Evolutionary conservation across 495 filamentous ascomycete genomes (phyloP).

Genomic region (Penicillium coffeae): DNA sequence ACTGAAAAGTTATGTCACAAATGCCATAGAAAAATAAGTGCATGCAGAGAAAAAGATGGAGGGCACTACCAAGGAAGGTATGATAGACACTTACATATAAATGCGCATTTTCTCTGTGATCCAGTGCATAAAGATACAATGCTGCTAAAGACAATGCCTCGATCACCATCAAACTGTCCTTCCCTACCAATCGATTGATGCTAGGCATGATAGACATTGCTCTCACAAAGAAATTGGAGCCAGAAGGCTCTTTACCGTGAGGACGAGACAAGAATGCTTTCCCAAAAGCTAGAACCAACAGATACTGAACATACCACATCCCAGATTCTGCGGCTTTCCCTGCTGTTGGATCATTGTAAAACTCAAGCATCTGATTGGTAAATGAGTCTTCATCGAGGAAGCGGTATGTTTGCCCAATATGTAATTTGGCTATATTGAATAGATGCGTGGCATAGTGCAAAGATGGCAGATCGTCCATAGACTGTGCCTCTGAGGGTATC

Average conservation of each 20-base stretch:
- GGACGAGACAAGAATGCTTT: constrained; percentile 31
- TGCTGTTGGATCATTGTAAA: constrained; percentile 19
- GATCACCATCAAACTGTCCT: constrained; percentile 27
- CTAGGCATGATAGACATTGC: constrained; percentile 38
- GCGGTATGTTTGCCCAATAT: constrained; percentile 30
- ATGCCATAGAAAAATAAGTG: no score
- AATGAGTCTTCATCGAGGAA: constrained; percentile 38
- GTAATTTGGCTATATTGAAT: constrained; percentile 35
- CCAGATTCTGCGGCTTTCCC: constrained; percentile 18
- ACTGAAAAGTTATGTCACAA: no score
- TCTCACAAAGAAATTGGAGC: constrained; percentile 31
- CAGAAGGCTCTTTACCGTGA: constrained; percentile 21
- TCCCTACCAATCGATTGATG: constrained; percentile 24
- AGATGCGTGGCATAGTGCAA: constrained; percentile 32
- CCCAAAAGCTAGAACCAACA: constrained; percentile 37
- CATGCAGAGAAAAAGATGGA: no score
- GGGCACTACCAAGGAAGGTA: background rate
- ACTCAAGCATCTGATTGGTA: constrained; percentile 21
- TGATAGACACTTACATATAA: constrained; percentile 23
- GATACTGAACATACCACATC: constrained; percentile 38
- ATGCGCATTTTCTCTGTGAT: constrained; percentile 20
- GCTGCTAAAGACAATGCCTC: constrained; percentile 31
- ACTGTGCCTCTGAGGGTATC: no score
- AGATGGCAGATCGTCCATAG: no score
- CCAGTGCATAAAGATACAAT: constrained; percentile 10